These are phyloP conservation scores for Cyphellophora europaea DNA, from an alignment of 2,329 filamentous ascomycete species.

Conservation along the genomic window DNA sequence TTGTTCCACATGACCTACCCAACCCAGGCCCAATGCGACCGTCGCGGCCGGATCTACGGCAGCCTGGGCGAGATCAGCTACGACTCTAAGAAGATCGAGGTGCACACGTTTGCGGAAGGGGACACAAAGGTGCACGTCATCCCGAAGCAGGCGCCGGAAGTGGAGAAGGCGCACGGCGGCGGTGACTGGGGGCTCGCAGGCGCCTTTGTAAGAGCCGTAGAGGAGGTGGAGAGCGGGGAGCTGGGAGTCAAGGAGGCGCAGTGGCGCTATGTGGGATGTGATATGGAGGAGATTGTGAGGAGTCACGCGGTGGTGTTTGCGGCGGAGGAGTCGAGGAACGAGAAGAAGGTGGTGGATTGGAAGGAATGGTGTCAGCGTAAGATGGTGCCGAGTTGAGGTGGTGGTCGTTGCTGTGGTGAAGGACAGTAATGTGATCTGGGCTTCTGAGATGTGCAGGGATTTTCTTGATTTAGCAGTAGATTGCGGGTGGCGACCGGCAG, in stretches of 20 bases:
- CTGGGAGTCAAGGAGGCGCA: constrained; percentile 64
- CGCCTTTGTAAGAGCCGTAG: constrained; percentile 75
- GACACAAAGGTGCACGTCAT: constrained; percentile 43
- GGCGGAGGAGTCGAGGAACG: constrained; percentile 72
- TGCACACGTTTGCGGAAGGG: constrained; percentile 61
- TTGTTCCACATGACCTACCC: constrained; percentile 92
- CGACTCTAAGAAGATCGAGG: constrained; percentile 65
- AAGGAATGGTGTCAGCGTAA: constrained; percentile 62
- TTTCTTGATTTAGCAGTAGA: too few relatives aligned
- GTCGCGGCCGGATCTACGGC: constrained; percentile 79
- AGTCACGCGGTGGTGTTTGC: constrained; percentile 92
- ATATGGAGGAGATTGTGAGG: constrained; percentile 74
- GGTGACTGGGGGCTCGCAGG: constrained; percentile 71
- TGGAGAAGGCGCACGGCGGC: constrained; percentile 56
- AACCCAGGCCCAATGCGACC: constrained; percentile 76
- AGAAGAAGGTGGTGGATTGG: constrained; percentile 65
- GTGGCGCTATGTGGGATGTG: constrained; percentile 66
- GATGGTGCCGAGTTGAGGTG: too few relatives aligned
- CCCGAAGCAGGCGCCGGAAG: constrained; percentile 51
- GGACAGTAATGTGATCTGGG: too few relatives aligned
- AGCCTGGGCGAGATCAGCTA: constrained; percentile 78
- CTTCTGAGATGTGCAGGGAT: too few relatives aligned
- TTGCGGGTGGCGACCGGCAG: too few relatives aligned
- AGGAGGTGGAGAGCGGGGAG: constrained; percentile 63
- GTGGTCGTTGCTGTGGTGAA: too few relatives aligned